Percentiles rank a stretch among this genome's conserved stretches.
Evolutionary conservation across 1,139 yeast species (phyloP).

Genomic region (Diutina rugosa): DNA sequence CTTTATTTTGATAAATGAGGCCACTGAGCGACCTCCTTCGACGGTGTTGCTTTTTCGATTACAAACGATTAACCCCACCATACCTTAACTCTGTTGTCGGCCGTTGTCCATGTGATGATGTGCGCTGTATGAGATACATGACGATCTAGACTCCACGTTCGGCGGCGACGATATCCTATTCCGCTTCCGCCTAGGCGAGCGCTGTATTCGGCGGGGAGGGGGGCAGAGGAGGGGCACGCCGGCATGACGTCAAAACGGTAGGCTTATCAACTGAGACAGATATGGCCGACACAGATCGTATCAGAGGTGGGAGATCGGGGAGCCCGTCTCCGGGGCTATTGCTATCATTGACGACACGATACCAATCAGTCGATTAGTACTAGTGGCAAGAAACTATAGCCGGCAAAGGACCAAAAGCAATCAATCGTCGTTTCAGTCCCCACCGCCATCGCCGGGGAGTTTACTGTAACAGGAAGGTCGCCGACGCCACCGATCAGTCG

Average conservation of each 20-base stretch:
- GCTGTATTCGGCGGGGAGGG: neutral
- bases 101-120: neutral
- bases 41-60: neutral
- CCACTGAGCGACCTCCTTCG: neutral
- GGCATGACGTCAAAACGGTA: neutral
- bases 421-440: neutral
- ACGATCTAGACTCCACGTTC: neutral
- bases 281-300: too few species aligned
- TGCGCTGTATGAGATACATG: neutral
- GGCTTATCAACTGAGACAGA: too few species aligned
- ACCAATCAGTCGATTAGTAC: too few species aligned
- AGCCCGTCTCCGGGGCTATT: too few species aligned
- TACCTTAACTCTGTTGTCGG: neutral
- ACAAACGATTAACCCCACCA: neutral
- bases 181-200: neutral
- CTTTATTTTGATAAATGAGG: neutral
- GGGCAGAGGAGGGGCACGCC: neutral
- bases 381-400: neutral
- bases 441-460: neutral
- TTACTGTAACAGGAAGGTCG: neutral
- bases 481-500: too few species aligned
- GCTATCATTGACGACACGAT: too few species aligned
- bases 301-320: too few species aligned
- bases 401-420: neutral
- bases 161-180: neutral